Percentiles rank a stretch among this genome's conserved stretches.
phyloP scores from a whole-genome alignment of 371 early-diverging fungal species.

The Mucor lusitanicus region DNA sequence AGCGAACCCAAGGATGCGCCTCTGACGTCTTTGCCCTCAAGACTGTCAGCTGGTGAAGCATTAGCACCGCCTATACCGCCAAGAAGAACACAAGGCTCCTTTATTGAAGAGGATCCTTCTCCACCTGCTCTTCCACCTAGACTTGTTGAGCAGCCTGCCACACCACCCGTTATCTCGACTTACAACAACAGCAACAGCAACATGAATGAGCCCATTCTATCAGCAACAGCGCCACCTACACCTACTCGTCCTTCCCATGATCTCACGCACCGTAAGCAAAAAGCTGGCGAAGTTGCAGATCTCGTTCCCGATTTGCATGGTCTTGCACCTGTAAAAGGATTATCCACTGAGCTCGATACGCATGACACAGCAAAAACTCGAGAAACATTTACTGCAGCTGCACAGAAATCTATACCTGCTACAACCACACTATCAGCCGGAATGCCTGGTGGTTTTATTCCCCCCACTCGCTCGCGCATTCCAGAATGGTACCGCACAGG shows the following conservation, averaged over 20 bases:
- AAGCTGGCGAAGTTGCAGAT: background rate
- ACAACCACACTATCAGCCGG: conserved; percentile 5
- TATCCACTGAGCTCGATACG: conserved; percentile 41
- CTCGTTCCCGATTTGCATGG: conserved; percentile 31
- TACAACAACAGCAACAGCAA: background rate
- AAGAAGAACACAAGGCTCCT: background rate
- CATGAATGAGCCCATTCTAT: background rate
- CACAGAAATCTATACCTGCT: conserved; percentile 32
- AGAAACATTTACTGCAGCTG: conserved; percentile 34
- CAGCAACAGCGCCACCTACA: background rate
- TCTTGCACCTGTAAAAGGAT: conserved; percentile 9
- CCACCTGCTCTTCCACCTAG: conserved; percentile 1
- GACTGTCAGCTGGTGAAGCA: background rate
- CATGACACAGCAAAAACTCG: conserved; percentile 30
- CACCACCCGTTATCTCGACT: background rate
- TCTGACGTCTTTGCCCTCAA: background rate
- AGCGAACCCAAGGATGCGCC: background rate
- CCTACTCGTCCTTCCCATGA: background rate
- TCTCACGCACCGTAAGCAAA: background rate
- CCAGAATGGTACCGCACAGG: conserved; percentile 46
- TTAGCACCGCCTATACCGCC: background rate
- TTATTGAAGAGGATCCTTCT: conserved; percentile 7
- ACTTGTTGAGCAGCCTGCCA: conserved; percentile 3
- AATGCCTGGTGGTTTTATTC: conserved; percentile 25
- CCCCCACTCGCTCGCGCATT: conserved; percentile 13